phyloP scores from a whole-genome alignment of 257 asterid genomes.

The Solanum gandarillasii region DNA sequence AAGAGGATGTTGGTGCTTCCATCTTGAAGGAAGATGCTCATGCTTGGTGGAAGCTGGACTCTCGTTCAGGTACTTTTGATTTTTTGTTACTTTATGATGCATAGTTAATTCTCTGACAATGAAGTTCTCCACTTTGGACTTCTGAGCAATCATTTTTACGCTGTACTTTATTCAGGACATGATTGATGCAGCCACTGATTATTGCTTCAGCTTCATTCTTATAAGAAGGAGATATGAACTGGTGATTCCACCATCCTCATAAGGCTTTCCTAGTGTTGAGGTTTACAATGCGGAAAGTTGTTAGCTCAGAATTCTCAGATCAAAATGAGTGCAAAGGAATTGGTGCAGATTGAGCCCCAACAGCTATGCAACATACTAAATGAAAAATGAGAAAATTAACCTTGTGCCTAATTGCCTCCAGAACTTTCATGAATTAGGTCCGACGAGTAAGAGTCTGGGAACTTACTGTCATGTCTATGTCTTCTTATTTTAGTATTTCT shows the following conservation, averaged over 20 bases:
- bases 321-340: background rate
- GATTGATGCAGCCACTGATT: background rate
- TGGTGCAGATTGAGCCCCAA: background rate
- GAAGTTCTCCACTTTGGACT: background rate
- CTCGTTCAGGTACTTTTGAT: background rate
- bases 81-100: background rate
- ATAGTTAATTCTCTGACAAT: background rate
- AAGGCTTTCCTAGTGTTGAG: background rate
- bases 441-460: background rate
- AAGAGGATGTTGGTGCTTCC: background rate
- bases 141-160: background rate
- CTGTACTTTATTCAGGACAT: background rate
- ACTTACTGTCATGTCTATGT: background rate
- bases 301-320: background rate
- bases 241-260: background rate
- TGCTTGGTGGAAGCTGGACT: constrained; percentile 66
- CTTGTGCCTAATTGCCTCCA: background rate
- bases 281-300: background rate
- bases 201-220: background rate
- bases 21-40: constrained; percentile 16
- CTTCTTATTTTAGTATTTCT: background rate
- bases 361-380: background rate
- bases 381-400: background rate
- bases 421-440: background rate
- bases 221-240: background rate